phyloP scores from a whole-genome alignment of 106 monocot species.

The Phalaenopsis aphrodite region DNA sequence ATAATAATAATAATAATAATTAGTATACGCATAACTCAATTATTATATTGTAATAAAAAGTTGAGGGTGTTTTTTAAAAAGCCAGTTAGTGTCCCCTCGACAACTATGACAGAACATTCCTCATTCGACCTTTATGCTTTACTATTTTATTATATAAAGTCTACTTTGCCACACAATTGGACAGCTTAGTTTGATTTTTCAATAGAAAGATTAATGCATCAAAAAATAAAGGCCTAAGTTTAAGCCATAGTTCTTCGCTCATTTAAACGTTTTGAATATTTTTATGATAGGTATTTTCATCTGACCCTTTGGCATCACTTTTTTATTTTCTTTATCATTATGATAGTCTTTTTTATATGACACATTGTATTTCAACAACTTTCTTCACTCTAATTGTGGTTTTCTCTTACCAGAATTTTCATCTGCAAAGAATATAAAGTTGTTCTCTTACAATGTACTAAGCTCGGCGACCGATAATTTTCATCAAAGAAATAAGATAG shows the following conservation, averaged over 20 bases:
- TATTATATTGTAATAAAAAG: too few relatives aligned
- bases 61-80: too few relatives aligned
- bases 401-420: conserved; percentile 15
- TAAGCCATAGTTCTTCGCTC: neutral
- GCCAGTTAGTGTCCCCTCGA: too few relatives aligned
- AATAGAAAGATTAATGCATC: too few relatives aligned
- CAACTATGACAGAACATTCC: neutral
- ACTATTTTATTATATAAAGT: neutral
- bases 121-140: neutral
- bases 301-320: neutral
- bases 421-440: conserved; percentile 21
- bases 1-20: too few relatives aligned
- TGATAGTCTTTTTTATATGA: neutral
- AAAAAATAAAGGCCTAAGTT: too few relatives aligned
- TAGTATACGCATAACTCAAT: too few relatives aligned
- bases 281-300: neutral
- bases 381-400: neutral
- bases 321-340: neutral
- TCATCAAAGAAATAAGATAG: conserved; percentile 29
- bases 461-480: conserved; percentile 41
- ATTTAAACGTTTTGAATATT: neutral
- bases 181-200: neutral
- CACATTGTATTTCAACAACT: neutral
- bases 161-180: neutral
- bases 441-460: conserved; percentile 33